Evolutionary conservation across 768 basidiomycete genomes (phyloP), one percentile per base, ranked within the genome.

Genomic region (Xerocomellus amylosporus): DNA sequence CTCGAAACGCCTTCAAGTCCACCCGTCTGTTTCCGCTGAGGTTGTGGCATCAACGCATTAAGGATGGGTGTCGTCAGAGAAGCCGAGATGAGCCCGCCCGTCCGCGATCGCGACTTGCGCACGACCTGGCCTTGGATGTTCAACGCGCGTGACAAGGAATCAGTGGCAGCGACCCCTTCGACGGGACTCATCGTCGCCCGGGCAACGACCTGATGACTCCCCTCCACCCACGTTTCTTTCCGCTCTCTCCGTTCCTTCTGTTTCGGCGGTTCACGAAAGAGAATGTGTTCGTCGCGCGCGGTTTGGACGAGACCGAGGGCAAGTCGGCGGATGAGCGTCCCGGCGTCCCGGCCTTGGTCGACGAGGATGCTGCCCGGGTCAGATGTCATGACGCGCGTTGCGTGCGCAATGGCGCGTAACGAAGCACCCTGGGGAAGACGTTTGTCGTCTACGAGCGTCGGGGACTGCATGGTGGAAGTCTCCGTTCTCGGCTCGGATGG

Each of bases 321-420:
- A 3, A 90, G 75, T 26, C 70, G 69, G 1, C 80, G 78, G 36
- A 93, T 75, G n/a, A 88, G 72, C 0, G 77, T 73, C 8, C 80
- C 75, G 0, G 85, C 84, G 10, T 87, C 88, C 4, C 68, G 74
- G 0, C 87, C 89, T 53, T 84, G 79, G 66, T 92, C 87, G 0
- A 80, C 78, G 10, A 93, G 79, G 52, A 93, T 82, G 59, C 88
- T 90, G 13, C 79, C 74, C 0, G 90, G 80, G 60, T 89, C 89
- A 3, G 83, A 77, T 0, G 88, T 88, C 90, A 93, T 92, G n/a
- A 93, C 86, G 4, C 91, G 83, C 2, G 87, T 93, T 1, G 91
- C 90, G 51, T 92, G 85, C 17, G 82, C 80, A 51, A 93, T 90
- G 2, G 91, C 91, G 7, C 82, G 82, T 2, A 93, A 66, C 0